Conservation (phyloP, 495 filamentous ascomycete genomes). For the Staphylotrichum longicolle region DNA sequence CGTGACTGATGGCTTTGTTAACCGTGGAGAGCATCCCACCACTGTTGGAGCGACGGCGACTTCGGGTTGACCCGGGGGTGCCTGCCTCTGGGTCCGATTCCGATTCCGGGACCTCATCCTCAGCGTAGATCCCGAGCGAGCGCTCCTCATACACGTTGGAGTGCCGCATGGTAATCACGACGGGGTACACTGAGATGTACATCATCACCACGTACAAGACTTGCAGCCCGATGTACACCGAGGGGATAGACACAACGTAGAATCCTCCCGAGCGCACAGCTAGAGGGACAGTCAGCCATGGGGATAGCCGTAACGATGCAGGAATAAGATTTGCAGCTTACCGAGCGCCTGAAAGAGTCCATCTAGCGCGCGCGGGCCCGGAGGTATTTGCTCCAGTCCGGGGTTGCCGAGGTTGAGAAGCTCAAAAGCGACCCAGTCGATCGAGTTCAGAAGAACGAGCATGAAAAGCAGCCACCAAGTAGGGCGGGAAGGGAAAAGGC, state of each 20-base stretch:
- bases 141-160: conserved; percentile 68
- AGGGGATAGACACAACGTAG: conserved; percentile 73
- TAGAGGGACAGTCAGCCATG: conserved; percentile 19
- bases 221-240: conserved; percentile 69
- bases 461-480: conserved; percentile 79
- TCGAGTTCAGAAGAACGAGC: conserved; percentile 70
- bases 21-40: conserved; percentile 27
- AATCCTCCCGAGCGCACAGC: conserved; percentile 83
- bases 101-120: conserved; percentile 34
- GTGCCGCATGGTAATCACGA: conserved; percentile 68
- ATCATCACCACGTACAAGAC: conserved; percentile 90
- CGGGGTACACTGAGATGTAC: conserved; percentile 79
- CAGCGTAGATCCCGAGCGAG: conserved; percentile 62
- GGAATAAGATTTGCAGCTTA: conserved; percentile 18
- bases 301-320: not conserved
- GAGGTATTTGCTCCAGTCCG: conserved; percentile 55
- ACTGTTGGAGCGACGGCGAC: conserved; percentile 19
- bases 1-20: conserved; percentile 30
- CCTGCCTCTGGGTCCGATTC: conserved; percentile 20
- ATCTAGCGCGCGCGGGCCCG: conserved; percentile 62
- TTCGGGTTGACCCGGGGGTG: conserved; percentile 3
- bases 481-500: conserved; percentile 72
- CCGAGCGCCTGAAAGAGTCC: conserved; percentile 78
- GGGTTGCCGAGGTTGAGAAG: conserved; percentile 73
- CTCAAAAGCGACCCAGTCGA: conserved; percentile 81